Base-by-base conservation (phyloP, 345 rosid genomes). In the Noccaea bulbosa region DNA sequence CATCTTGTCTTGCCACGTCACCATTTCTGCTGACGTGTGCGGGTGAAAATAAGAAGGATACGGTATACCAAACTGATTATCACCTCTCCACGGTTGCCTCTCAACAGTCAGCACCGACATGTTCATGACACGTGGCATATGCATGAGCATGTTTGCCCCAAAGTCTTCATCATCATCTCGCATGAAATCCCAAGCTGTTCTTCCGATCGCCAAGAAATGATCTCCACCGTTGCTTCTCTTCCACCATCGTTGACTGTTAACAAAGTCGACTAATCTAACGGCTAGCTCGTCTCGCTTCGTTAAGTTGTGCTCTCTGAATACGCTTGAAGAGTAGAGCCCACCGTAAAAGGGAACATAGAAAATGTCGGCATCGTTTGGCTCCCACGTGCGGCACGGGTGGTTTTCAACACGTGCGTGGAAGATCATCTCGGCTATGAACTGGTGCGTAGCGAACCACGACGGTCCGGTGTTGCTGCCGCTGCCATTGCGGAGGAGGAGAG, bases 11-110 rank as follows among this genome's bases (percentile, higher is more conserved):
- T 86, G 88, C 93, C 91, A 88, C 46, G 72, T 54, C 20, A 62
- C 15, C 34, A 88, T 74, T 33, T 86, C 79, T 5, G 38, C 40
- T 14, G 60, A 45, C 16, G 68, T 78, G n/a, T 72, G 47, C 14
- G 93, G 91, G 15, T 88, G 91, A 64, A 88, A 88, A 63, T 83
- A 81, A 4, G 88, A 81, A n/a, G 88, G 91, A n/a, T 86, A 88
- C 6, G 93, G 93, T 14, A 86, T 64, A 1, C 82, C 85, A 5
- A 81, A 68, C 20, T 87, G 90, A 35, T 85, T 83, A 39, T 37
- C 63, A 54, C 78, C 78, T 15, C 68, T 27, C 82, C 82, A 78
- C 0, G 79, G 72, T 5, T 62, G 81, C n/a, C 88, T 62, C 74
- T 88, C 88, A 0, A 86, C 79, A 0, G 88, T 35, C 12, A 88